phyloP scores from a whole-genome alignment of 805 yeast species.

The Zygosaccharomyces pseudorouxii region DNA sequence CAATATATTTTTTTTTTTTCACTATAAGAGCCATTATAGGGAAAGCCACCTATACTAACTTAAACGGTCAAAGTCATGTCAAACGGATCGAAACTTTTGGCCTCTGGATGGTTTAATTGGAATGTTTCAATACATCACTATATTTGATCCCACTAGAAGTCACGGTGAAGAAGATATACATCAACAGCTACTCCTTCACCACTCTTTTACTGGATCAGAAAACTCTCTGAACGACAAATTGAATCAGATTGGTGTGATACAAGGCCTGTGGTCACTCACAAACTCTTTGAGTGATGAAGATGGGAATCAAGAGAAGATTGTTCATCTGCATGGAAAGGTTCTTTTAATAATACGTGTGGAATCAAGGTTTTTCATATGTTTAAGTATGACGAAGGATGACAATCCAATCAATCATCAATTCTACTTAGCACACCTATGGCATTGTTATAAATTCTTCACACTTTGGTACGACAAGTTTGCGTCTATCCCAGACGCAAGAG shows the following conservation, averaged over 20 bases:
- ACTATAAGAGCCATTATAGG: not conserved
- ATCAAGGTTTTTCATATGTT: slow-evolving; percentile 24
- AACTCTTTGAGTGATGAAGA: slow-evolving; percentile 16
- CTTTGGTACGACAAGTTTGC: slow-evolving; percentile 24
- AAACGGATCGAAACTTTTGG: not conserved
- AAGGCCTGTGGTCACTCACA: slow-evolving; percentile 37
- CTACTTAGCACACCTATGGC: slow-evolving; percentile 25
- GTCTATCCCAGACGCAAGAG: slow-evolving; percentile 24
- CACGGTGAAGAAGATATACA: slow-evolving; percentile 32
- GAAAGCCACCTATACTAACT: not conserved
- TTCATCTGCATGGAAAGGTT: slow-evolving; percentile 31
- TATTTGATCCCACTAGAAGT: slow-evolving; percentile 39
- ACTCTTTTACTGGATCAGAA: slow-evolving; percentile 23
- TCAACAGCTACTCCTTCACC: slow-evolving; percentile 36
- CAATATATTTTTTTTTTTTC: slow-evolving; percentile 1
- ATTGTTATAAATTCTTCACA: slow-evolving; percentile 27
- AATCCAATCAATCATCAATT: slow-evolving; percentile 26
- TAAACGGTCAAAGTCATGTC: slow-evolving; percentile 5
- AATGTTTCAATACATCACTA: slow-evolving; percentile 32
- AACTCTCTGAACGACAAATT: slow-evolving; percentile 34
- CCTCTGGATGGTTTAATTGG: not conserved
- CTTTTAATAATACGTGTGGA: slow-evolving; percentile 32
- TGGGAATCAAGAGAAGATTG: slow-evolving; percentile 14
- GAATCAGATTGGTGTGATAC: slow-evolving; percentile 40
- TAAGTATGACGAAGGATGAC: slow-evolving; percentile 20